Conservation (phyloP, 495 filamentous ascomycete species). For the Hyaloscypha finlandica region DNA sequence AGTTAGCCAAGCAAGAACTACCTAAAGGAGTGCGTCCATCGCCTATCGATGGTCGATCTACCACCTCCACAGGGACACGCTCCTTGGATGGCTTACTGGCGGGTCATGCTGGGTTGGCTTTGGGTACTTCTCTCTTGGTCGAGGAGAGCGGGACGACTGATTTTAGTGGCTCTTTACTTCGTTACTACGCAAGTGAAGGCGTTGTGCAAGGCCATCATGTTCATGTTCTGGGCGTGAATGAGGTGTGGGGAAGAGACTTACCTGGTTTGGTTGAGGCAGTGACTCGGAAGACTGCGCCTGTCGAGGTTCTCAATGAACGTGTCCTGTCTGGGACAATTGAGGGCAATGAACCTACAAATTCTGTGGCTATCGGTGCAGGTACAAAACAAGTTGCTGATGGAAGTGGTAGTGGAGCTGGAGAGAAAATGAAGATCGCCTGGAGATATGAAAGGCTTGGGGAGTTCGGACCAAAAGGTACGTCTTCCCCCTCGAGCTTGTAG, state of each 20-base stretch:
- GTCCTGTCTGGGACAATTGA: too few species aligned
- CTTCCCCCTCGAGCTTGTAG: not conserved
- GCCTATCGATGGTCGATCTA: constrained; percentile 81
- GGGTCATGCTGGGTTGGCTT: constrained; percentile 82
- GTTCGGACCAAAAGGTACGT: constrained; percentile 33
- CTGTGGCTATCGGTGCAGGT: not conserved
- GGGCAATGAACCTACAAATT: too few species aligned
- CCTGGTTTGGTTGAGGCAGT: constrained; percentile 62
- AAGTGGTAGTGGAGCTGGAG: not conserved
- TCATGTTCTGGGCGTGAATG: constrained; percentile 77
- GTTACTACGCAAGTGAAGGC: constrained; percentile 92
- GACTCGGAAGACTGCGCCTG: too few species aligned
- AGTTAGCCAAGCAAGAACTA: constrained; percentile 37
- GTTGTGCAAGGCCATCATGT: constrained; percentile 88
- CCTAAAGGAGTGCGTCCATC: constrained; percentile 80
- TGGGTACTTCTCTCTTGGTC: constrained; percentile 80
- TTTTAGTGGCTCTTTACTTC: constrained; percentile 79
- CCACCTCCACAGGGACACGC: constrained; percentile 86
- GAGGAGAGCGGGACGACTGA: constrained; percentile 95
- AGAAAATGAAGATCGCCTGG: constrained; percentile 98
- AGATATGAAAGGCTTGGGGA: constrained; percentile 86
- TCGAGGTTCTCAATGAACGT: not conserved
- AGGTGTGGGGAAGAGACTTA: constrained; percentile 79
- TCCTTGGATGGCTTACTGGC: constrained; percentile 85
- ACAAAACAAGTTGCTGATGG: not conserved